Base-by-base conservation (phyloP, 2,329 filamentous ascomycete species). In the Penicillium digitatum region DNA sequence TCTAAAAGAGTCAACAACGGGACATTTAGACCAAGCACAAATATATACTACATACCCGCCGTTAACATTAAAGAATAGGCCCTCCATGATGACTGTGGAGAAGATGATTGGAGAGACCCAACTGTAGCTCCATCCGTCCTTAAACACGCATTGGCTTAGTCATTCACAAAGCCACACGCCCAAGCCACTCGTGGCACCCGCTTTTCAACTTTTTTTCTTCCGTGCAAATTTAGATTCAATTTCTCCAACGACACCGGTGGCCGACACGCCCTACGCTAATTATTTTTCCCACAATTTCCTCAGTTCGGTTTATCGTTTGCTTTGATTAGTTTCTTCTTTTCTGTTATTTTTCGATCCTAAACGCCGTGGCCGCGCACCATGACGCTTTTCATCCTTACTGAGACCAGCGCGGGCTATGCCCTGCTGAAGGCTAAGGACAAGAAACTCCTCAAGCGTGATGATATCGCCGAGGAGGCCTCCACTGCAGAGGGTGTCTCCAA, bases 381-480 rank as follows among this genome's bases (percentile, higher is more conserved):
- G 89, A 88, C 88, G 79, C 86, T 94, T 74, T 95, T 95, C 78
- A 89, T 96, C 78, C 86, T 96, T 68, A 88, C 88, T 71, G 92
- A 96, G 79, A 96, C 92, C 75, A 90, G 89, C 77, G 92, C 92
- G 67, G 95, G 94, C 75, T 97, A 97, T 81, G 94, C 92, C 76
- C 85, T 99, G 75, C 91, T 99, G 81, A 97, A 99, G 83, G 89
- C 93, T 68, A 90, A 92, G 76, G 93, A 97, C 83, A 97, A 96
- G 85, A 97, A 97, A 82, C 84, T 97, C 57, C 82, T 99, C 63
- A 94, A 95, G 77, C 87, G 88, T 70, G 88, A 93, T 77, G 86
- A 92, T 70, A 77, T 95, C 61, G 82, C 84, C 51, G 81, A 85
- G 61, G 86, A 94, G 73, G 82, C 91, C 59, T 83, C 86, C 63